Conservation (phyloP, 1,284 basidiomycete species). For the Abortiporus biennis region DNA sequence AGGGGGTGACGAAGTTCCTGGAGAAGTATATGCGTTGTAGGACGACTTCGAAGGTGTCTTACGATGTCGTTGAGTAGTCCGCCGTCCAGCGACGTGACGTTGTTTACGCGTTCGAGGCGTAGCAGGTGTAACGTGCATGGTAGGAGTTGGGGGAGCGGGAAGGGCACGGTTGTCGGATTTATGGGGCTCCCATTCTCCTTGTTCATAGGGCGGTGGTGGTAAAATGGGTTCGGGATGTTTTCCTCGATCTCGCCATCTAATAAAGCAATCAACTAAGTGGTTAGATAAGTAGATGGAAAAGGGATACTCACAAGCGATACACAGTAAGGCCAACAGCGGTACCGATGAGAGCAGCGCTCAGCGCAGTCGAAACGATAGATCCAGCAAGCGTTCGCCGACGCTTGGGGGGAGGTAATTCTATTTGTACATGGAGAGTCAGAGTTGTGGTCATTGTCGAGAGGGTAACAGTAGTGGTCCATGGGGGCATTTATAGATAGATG, state of each 20-base stretch:
- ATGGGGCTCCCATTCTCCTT: conserved; percentile 47
- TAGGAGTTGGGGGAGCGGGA: conserved; percentile 12
- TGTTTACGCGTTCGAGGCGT: conserved; percentile 25
- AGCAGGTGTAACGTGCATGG: conserved; percentile 14
- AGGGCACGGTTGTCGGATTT: not conserved
- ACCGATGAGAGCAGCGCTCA: conserved; percentile 76
- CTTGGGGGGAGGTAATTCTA: conserved; percentile 47
- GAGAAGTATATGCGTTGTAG: conserved; percentile 20
- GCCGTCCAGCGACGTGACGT: conserved; percentile 24
- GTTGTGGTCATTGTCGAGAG: conserved; percentile 25
- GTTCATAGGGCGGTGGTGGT: conserved; percentile 55
- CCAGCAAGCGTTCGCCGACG: conserved; percentile 66
- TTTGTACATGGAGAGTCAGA: conserved; percentile 39
- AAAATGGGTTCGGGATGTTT: conserved; percentile 41
- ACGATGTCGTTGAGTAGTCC: conserved; percentile 28
- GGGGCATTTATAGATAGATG: too few relatives aligned
- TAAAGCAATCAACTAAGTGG: conserved; percentile 6
- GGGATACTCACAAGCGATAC: conserved; percentile 63
- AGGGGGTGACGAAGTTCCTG: conserved; percentile 6
- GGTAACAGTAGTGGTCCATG: conserved; percentile 1
- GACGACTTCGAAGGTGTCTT: conserved; percentile 25
- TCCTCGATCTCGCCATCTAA: conserved; percentile 64
- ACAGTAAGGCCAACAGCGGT: conserved; percentile 78
- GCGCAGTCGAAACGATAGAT: conserved; percentile 70
- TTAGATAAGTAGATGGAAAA: not conserved